phyloP scores from a whole-genome alignment of 2,329 filamentous ascomycete species.

The Neurospora sp. region DNA sequence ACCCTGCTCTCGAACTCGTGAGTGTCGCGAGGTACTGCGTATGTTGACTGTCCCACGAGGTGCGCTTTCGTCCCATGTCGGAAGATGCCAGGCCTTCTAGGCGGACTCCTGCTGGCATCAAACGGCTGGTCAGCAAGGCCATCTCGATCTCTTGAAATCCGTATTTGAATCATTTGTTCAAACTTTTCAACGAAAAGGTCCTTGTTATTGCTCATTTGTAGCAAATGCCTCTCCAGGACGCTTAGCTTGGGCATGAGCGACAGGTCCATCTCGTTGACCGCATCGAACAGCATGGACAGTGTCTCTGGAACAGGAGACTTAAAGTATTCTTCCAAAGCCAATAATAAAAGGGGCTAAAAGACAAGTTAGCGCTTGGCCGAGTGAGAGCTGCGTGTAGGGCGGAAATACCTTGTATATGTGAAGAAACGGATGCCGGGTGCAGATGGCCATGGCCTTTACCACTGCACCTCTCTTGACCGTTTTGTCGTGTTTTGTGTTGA shows the following conservation, averaged over 20 bases:
- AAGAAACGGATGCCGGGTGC: slow-evolving; percentile 90
- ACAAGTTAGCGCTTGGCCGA: slow-evolving; percentile 8
- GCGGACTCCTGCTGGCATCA: slow-evolving; percentile 39
- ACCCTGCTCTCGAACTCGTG: slow-evolving; percentile 96
- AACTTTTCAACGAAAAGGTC: slow-evolving; percentile 98
- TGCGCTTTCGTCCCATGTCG: slow-evolving; percentile 54
- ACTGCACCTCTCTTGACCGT: slow-evolving; percentile 86
- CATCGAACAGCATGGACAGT: slow-evolving; percentile 76
- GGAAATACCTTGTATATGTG: slow-evolving; percentile 84
- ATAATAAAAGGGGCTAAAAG: slow-evolving; percentile 70
- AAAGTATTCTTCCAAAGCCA: slow-evolving; percentile 95
- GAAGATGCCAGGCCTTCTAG: slow-evolving; percentile 39
- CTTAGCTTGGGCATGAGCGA: slow-evolving; percentile 84
- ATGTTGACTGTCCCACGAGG: slow-evolving; percentile 52
- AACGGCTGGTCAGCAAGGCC: slow-evolving; percentile 31
- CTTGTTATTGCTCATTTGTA: slow-evolving; percentile 86
- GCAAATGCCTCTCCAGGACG: slow-evolving; percentile 69
- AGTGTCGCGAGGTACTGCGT: slow-evolving; percentile 79
- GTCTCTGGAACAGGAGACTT: slow-evolving; percentile 84
- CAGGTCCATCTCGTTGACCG: slow-evolving; percentile 93
- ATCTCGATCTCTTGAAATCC: slow-evolving; percentile 55
- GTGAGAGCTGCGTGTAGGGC: background rate
- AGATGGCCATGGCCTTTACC: slow-evolving; percentile 98
- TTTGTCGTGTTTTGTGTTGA: slow-evolving; percentile 96
- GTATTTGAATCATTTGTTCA: slow-evolving; percentile 81